A percentile compares a stretch with the other conserved stretches of the same genome.
phyloP scores from a whole-genome alignment of 257 asterid genomes.

The Galeopsis tetrahit region DNA sequence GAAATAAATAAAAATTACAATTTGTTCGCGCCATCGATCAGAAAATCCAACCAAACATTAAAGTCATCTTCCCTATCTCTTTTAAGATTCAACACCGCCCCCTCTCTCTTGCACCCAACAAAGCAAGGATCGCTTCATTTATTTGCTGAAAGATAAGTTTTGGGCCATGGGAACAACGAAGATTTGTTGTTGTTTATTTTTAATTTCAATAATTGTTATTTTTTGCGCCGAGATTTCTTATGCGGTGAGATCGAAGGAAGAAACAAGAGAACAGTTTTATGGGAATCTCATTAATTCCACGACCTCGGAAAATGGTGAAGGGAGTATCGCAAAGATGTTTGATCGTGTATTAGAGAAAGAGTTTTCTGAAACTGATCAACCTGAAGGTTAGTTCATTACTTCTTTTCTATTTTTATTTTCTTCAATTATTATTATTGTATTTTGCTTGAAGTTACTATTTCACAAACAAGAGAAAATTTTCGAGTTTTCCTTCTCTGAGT shows the following conservation, averaged over 20 bases:
- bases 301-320: constrained; percentile 62
- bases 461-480: not conserved
- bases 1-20: not conserved
- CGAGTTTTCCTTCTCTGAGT: not conserved
- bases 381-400: constrained; percentile 59
- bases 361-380: constrained; percentile 87
- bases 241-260: constrained; percentile 76
- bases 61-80: constrained; percentile 32
- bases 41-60: constrained; percentile 22
- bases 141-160: constrained; percentile 21
- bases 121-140: constrained; percentile 16
- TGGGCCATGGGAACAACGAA: constrained; percentile 46
- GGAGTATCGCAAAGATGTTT: constrained; percentile 87
- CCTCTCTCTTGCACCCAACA: constrained; percentile 12
- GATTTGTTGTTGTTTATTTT: constrained; percentile 36
- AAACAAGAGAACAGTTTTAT: constrained; percentile 77
- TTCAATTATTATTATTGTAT: not conserved
- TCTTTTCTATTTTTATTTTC: not conserved
- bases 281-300: constrained; percentile 82
- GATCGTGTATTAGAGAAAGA: constrained; percentile 95
- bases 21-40: constrained; percentile 38
- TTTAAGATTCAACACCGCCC: constrained; percentile 29
- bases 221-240: constrained; percentile 38
- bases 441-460: constrained; percentile 16
- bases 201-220: constrained; percentile 34